Evolutionary conservation across 345 rosid species (phyloP).

Genomic region (Linum tenue): DNA sequence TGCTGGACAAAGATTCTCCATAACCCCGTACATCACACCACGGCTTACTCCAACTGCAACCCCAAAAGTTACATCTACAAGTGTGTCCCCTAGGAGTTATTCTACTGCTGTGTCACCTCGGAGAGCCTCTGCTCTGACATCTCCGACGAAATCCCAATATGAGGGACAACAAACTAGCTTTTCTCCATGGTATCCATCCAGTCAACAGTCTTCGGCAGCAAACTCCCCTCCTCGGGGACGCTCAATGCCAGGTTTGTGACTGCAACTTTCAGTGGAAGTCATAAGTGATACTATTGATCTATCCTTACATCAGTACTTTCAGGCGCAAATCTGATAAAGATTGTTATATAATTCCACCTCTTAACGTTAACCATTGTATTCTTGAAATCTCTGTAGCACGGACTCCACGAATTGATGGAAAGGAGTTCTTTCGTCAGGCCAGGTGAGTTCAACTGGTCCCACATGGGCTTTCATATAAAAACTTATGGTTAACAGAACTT

Average conservation of each 20-base stretch:
- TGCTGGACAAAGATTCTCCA: conserved; percentile 45
- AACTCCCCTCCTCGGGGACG: conserved; percentile 82
- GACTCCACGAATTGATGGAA: conserved; percentile 75
- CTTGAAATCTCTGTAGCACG: conserved; percentile 30
- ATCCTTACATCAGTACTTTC: neutral
- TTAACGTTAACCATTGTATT: conserved; percentile 5
- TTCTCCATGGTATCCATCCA: conserved; percentile 76
- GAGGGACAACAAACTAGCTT: conserved; percentile 33
- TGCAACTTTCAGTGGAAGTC: neutral
- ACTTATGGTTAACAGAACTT: neutral
- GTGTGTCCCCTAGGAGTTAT: conserved; percentile 62
- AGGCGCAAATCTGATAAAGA: neutral
- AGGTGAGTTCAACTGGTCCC: conserved; percentile 35
- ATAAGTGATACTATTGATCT: too few species aligned
- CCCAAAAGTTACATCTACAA: conserved; percentile 57
- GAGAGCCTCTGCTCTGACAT: conserved; percentile 48
- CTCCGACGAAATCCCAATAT: conserved; percentile 55
- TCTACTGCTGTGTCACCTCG: conserved; percentile 64
- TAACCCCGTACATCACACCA: conserved; percentile 78
- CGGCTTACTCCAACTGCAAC: conserved; percentile 75
- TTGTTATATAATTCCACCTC: conserved; percentile 1
- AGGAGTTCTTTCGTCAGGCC: conserved; percentile 96
- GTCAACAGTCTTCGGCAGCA: conserved; percentile 86
- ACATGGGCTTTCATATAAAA: neutral
- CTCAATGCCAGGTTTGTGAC: conserved; percentile 52